Evolutionary conservation across 2,329 filamentous ascomycete species (phyloP), one percentile per base, ranked within the genome.

Genomic region (Aureobasidium vineae): DNA sequence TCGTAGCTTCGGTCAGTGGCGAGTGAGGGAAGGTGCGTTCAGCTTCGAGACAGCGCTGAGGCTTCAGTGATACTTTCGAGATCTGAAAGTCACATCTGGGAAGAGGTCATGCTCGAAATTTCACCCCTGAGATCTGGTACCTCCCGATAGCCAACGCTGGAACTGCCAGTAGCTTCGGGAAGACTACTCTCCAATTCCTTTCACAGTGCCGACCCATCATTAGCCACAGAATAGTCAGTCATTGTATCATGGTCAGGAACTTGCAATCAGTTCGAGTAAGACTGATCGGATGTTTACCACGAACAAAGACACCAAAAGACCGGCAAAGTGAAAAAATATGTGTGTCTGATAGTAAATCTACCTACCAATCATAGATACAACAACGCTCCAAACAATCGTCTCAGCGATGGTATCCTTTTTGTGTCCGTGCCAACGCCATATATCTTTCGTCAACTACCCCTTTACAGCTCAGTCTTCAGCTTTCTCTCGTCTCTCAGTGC

Each of bases 401-500:
- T 54, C 31, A 54, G 33, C 38, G 26, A 59, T 56, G 54, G 33
- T 38, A 40, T 40, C 40, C 38, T 59, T 59, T 59, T 59, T 59
- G 26, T 59, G 40, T 59, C 40, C 54, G 26, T 43, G 8, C 23
- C 54, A 59, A 59, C 54, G 54, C 54, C 54, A 45, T 59, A 8
- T 19, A 15, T n/a, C 45, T 26, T 23, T 26, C 40, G 10, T 31
- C 54, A 59, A 41, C 21, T 36, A 10, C 41, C 57, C 11, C 41
- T 60, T 63, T 66, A 72, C 52, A 76, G 67, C 66, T 63, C 70
- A 59, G 72, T 76, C 50, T 69, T 68, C 43, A 78, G 56, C 53
- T 73, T 73, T 70, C 81, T 73, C 73, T 79, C 77, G 69, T 82
- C 79, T 71, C 79, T 77, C 70, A 84, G 69, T 59, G 70, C 69